Conservation (phyloP, 768 basidiomycete genomes). For the Phanerochaete sordida region DNA sequence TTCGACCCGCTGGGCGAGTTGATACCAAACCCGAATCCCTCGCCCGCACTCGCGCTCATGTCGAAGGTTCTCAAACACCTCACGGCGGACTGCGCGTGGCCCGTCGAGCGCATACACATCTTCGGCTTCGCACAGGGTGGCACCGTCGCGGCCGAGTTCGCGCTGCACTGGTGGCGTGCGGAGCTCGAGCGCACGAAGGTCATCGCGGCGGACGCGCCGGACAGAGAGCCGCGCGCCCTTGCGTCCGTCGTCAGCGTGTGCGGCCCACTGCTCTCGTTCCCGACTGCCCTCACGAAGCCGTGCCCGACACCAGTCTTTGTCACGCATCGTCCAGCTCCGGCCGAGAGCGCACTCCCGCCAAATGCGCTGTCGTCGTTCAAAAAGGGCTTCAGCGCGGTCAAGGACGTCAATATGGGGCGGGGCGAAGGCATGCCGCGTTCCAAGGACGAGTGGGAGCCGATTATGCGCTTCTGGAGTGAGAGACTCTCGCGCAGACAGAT, state of each 20-base stretch:
- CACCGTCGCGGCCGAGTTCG: slow-evolving; percentile 67
- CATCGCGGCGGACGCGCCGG: not conserved
- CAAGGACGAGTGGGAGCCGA: slow-evolving; percentile 73
- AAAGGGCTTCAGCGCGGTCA: slow-evolving; percentile 53
- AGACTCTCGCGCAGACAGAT: slow-evolving; percentile 49
- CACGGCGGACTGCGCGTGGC: slow-evolving; percentile 60
- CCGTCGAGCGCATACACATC: slow-evolving; percentile 66
- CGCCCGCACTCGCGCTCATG: slow-evolving; percentile 57
- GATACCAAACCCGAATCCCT: slow-evolving; percentile 69
- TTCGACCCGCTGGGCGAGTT: slow-evolving; percentile 79
- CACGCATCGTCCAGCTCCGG: slow-evolving; percentile 49
- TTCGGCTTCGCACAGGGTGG: slow-evolving; percentile 92
- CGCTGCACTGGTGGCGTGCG: slow-evolving; percentile 45
- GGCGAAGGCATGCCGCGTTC: slow-evolving; percentile 72
- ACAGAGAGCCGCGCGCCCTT: slow-evolving; percentile 30
- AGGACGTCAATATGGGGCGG: slow-evolving; percentile 43
- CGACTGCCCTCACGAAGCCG: slow-evolving; percentile 37
- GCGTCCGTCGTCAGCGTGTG: slow-evolving; percentile 68
- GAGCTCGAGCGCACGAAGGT: slow-evolving; percentile 10
- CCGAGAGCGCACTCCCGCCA: slow-evolving; percentile 41
- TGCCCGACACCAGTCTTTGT: slow-evolving; percentile 63
- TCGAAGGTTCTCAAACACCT: slow-evolving; percentile 53
- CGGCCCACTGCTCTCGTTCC: slow-evolving; percentile 77
- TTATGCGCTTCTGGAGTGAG: slow-evolving; percentile 88
- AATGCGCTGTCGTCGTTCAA: slow-evolving; percentile 48